Percentiles rank a stretch among this genome's conserved stretches.
Conservation (phyloP, 495 filamentous ascomycete species). For the Glarea lozoyensis region DNA sequence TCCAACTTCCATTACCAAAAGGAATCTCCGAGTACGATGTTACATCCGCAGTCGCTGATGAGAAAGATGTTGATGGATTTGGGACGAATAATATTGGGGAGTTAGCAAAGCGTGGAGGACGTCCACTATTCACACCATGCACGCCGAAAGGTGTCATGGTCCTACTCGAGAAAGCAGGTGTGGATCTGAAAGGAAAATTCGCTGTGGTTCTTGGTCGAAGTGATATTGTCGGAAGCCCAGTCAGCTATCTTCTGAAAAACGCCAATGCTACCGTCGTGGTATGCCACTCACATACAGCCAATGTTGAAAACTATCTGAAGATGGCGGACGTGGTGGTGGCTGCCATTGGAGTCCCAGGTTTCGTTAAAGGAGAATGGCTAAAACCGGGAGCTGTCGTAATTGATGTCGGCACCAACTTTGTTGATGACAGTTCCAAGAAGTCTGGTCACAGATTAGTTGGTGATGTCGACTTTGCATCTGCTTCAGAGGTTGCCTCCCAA, state of each 20-base stretch:
- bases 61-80: constrained; percentile 98
- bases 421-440: constrained; percentile 88
- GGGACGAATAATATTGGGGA: constrained; percentile 90
- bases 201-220: constrained; percentile 92
- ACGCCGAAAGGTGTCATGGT: constrained; percentile 97
- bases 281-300: constrained; percentile 81
- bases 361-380: constrained; percentile 90
- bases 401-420: constrained; percentile 95
- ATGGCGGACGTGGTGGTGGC: constrained; percentile 83
- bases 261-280: constrained; percentile 94
- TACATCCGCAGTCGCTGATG: constrained; percentile 81
- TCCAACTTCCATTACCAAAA: constrained; percentile 83
- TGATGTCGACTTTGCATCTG: constrained; percentile 88
- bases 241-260: constrained; percentile 89
- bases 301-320: constrained; percentile 65
- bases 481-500: constrained; percentile 77
- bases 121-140: constrained; percentile 82
- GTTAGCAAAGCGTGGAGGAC: constrained; percentile 85
- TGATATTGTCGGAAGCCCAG: constrained; percentile 94
- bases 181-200: constrained; percentile 79
- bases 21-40: constrained; percentile 83
- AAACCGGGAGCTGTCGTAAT: constrained; percentile 92
- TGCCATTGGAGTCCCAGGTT: constrained; percentile 79
- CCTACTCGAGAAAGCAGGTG: constrained; percentile 71
- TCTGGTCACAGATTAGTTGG: constrained; percentile 90